Evolutionary conservation across 2,329 filamentous ascomycete species (phyloP), one percentile per base, ranked within the genome.

Genomic region (Drechslerella stenobrocha): DNA sequence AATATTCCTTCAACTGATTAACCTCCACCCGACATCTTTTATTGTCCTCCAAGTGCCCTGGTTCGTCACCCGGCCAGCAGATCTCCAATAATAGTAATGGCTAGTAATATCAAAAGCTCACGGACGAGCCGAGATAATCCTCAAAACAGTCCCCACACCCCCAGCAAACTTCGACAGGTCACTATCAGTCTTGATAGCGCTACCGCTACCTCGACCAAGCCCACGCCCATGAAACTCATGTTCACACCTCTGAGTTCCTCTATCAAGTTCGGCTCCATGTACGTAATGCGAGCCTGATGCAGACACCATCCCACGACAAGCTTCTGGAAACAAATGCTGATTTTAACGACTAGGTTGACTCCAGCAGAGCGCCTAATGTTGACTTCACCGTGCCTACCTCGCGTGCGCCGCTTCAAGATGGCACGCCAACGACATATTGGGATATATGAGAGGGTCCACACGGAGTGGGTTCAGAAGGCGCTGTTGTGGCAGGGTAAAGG

Each of bases 401-500:
- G 53, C 1, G 23, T 34, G 2, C 42, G 44, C 13, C 30, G 61
- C 3, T 52, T 58, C 26, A 32, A 18, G 18, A 42, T 42, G 37
- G 3, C 3, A 1, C 42, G 45, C 20, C n/a, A 20, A 1, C 53
- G 53, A 3, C 35, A 26, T 2, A n/a, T 34, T 9, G 61, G 61
- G 1, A 15, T 66, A 1, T 66, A 66, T 40, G 61, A 66, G 26
- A 51, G 45, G 18, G 52, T 66, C n/a, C 61, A 66, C 20, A 50
- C 32, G 3, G 61, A 66, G 26, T 66, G 61, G 61, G 37, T 66
- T 20, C 47, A 40, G 3, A 58, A 59, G 42, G 61, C 61, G 9
- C 22, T 58, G 40, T 35, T 66, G 32, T 52, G 23, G 13, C 53
- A 58, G 26, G 42, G 28, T 47, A 66, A 59, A 26, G 24, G 28